Conservation (phyloP, 1,284 basidiomycete genomes). For the Erythrobasidium hasegawianum region DNA sequence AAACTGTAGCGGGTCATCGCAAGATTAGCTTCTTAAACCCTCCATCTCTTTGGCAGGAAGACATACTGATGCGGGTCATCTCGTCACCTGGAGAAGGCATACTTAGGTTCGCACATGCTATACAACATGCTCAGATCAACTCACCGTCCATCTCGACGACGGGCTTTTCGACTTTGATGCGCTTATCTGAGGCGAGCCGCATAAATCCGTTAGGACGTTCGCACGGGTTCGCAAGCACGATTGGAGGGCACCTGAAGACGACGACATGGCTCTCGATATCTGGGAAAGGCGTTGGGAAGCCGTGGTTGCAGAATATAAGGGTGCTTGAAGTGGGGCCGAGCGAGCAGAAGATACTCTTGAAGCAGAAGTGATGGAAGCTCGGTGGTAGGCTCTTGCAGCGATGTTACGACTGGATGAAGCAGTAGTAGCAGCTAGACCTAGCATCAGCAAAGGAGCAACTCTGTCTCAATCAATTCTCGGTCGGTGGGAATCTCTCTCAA, state of each 20-base stretch:
- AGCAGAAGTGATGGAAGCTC: neutral
- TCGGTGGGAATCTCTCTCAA: neutral
- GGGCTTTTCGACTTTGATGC: conserved; percentile 76
- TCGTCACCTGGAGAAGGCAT: conserved; percentile 10
- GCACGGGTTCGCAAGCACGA: neutral
- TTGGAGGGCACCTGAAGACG: conserved; percentile 10
- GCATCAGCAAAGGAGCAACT: neutral
- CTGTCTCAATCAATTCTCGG: neutral
- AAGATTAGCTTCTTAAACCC: too few relatives aligned
- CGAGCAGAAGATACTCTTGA: neutral
- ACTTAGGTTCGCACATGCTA: neutral
- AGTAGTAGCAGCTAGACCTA: neutral
- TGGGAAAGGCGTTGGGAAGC: conserved; percentile 24
- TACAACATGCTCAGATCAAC: neutral
- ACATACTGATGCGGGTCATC: conserved; percentile 35
- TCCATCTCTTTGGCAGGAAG: too few relatives aligned
- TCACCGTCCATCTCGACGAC: conserved; percentile 73
- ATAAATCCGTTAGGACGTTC: neutral
- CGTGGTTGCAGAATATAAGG: neutral
- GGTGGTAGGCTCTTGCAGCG: neutral
- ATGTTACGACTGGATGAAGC: neutral
- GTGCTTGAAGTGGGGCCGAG: neutral
- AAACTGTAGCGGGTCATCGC: conserved; percentile 53
- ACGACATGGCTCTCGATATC: conserved; percentile 34
- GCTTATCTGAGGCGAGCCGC: conserved; percentile 13